These are phyloP conservation scores for Copromyces sp. DNA, from an alignment of 495 filamentous ascomycete genomes.

Conservation along the genomic window DNA sequence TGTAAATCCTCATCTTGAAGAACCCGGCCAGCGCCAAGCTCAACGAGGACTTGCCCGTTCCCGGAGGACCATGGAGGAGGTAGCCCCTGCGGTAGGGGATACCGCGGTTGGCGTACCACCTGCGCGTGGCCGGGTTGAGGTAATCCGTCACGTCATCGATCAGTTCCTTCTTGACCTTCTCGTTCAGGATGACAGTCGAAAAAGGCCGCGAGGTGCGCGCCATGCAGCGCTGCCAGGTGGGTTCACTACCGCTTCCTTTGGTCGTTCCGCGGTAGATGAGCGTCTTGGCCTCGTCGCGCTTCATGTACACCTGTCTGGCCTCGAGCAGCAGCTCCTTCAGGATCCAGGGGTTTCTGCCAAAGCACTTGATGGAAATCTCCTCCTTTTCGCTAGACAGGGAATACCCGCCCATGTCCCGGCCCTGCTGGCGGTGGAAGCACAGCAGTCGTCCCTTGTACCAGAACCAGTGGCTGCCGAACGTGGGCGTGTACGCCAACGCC, in stretches of 20 bases:
- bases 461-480: slow-evolving; percentile 56
- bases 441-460: slow-evolving; percentile 49
- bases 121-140: slow-evolving; percentile 60
- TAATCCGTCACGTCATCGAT: slow-evolving; percentile 84
- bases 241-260: slow-evolving; percentile 22
- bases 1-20: slow-evolving; percentile 44
- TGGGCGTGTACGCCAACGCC: slow-evolving; percentile 51
- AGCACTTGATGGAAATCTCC: slow-evolving; percentile 51
- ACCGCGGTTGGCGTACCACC: slow-evolving; percentile 64
- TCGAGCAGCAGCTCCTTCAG: slow-evolving; percentile 59
- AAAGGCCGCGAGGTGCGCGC: slow-evolving; percentile 61
- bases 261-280: slow-evolving; percentile 53
- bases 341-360: slow-evolving; percentile 55
- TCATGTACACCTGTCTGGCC: slow-evolving; percentile 46
- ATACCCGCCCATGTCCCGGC: slow-evolving; percentile 18
- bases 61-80: slow-evolving; percentile 38
- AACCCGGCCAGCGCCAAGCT: slow-evolving; percentile 38
- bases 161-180: slow-evolving; percentile 61
- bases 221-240: slow-evolving; percentile 44
- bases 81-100: slow-evolving; percentile 42
- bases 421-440: slow-evolving; percentile 41
- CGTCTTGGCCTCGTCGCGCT: slow-evolving; percentile 51
- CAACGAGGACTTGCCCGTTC: slow-evolving; percentile 44
- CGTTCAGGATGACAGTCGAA: slow-evolving; percentile 77
- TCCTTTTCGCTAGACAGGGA: slow-evolving; percentile 37